Base-by-base conservation (phyloP, 805 yeast genomes). In the Osmozyma mogii region DNA sequence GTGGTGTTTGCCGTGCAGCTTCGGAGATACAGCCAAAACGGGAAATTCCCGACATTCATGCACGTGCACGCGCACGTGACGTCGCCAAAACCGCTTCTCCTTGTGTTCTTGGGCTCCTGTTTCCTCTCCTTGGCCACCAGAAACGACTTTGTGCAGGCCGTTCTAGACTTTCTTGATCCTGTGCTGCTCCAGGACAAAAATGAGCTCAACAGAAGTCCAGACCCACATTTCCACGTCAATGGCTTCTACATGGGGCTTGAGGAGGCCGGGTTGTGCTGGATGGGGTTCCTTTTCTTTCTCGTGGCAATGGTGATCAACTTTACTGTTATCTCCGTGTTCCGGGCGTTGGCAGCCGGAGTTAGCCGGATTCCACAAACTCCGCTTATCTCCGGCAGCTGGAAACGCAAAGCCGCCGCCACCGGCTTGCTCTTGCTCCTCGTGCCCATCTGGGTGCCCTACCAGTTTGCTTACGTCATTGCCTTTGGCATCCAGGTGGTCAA, bases 361-460 rank as follows among this genome's bases (percentile, higher is more conserved):
- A n/a, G n/a, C n/a, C n/a, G n/a, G n/a, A n/a, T n/a, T n/a, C n/a
- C n/a, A n/a, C n/a, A n/a, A n/a, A n/a, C n/a, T n/a, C n/a, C n/a
- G n/a, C n/a, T n/a, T n/a, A 18, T 8, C 9, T 7, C 9, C 20
- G 9, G 9, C 20, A 18, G 9, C 2, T n/a, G 15, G 15, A 22
- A 15, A 14, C 17, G 37, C 3, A 24, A 22, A 15, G 7, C 64
- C n/a, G 56, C 65, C 2, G 52, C 62, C 4, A 34, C 58, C 0
- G 24, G 63, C 0, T 41, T 78, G 9, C 36, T 73, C 3, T 37
- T 61, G 1, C 50, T 66, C 13, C 23, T 47, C 26, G 78, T 81
- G 3, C 59, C 76, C 17, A 54, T 78, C 15, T 81, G 78, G 46
- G 56, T 84, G 9, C 96, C 96, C 0, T 87, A 78, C 47, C 95